Evolutionary conservation across 192 early-diverging fungal genomes (phyloP).

Genomic region (Coemansia sp.): DNA sequence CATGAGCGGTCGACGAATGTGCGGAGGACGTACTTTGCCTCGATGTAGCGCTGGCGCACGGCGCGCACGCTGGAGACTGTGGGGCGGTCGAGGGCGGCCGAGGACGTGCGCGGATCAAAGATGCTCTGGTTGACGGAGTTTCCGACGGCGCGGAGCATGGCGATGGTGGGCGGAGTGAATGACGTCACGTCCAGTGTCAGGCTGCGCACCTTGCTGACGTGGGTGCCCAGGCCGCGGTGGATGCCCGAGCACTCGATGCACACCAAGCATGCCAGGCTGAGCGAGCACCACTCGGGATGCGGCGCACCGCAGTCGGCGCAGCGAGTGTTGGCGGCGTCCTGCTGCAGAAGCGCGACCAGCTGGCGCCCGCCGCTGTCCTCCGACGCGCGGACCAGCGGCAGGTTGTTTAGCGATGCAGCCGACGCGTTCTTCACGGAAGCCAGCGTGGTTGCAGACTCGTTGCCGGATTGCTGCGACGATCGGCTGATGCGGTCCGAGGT

Average conservation of each 20-base stretch:
- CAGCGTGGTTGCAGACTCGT: slow-evolving; percentile 21
- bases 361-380: slow-evolving; percentile 14
- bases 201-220: slow-evolving; percentile 86
- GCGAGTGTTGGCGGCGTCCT: slow-evolving; percentile 24
- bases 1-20: slow-evolving; percentile 42
- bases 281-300: slow-evolving; percentile 85
- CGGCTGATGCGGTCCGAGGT: slow-evolving; percentile 15
- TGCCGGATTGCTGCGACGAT: slow-evolving; percentile 25
- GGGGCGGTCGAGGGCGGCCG: slow-evolving; percentile 11
- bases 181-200: slow-evolving; percentile 71
- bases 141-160: slow-evolving; percentile 38
- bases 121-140: slow-evolving; percentile 32
- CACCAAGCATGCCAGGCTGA: slow-evolving; percentile 76
- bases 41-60: slow-evolving; percentile 62
- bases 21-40: slow-evolving; percentile 68
- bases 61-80: slow-evolving; percentile 50
- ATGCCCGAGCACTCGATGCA: slow-evolving; percentile 93
- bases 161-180: slow-evolving; percentile 42
- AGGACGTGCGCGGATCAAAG: slow-evolving; percentile 7
- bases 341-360: slow-evolving; percentile 26
- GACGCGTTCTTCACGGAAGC: slow-evolving; percentile 23
- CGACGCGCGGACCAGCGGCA: slow-evolving; percentile 6
- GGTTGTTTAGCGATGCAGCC: slow-evolving; percentile 2
- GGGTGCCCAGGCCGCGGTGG: slow-evolving; percentile 87
- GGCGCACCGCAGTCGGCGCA: slow-evolving; percentile 63